Base-by-base conservation (phyloP, 352 stramenopile species). In the Phytophthora brassicae region DNA sequence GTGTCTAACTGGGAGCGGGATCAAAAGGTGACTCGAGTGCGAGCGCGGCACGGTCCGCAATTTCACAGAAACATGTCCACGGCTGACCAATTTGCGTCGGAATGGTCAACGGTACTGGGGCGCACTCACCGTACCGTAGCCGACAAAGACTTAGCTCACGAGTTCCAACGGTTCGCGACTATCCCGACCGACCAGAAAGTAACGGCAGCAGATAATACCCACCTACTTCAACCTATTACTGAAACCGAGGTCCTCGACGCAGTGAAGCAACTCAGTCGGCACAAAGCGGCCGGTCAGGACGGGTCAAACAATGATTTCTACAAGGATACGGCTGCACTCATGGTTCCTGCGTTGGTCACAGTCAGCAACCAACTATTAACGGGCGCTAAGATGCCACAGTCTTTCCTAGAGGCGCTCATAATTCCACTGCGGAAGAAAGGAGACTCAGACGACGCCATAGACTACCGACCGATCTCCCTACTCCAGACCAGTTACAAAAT, bases 401-500 rank as follows among this genome's bases (percentile, higher is more conserved):
- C 35, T 5, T 56, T 56, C 17, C 33, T 56, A 2, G 20, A 56
- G 16, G 48, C 8, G 3, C 8, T 56, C 19, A 56, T 56, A 8
- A 36, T 47, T n/a, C 35, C 28, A 2, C 17, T 60, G 6, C 7
- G 39, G 17, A 60, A 60, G 29, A 51, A 59, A 35, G 38, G 38
- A 11, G 39, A 50, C 13, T 59, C 54, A 16, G 8, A 1, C 3
- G 31, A 54, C 19, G 43, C 54, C 4, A 53, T 62, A 31, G 43
- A 62, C 12, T 62, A 49, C 35, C 31, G 54, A 12, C 54, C 54
- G 3, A 62, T 62, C 6, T 24, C 54, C 1, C 19, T 63, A 11
- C n/a, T 63, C 23, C 55, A 63, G 39, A 55, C 55, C 5, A 19
- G 55, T 5, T 63, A 63, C 44, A 63, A 63, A 12, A 12, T 52